A percentile compares a stretch with the other conserved stretches of the same genome.
phyloP scores from a whole-genome alignment of 129 eudicot species.

The Helianthus annuus region HanXRQr2.0-SUNRISE NC_035441.2:183940123-183940622 shows the following conservation, averaged over 20 bases:
- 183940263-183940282: slow-evolving; percentile 72
- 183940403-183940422: slow-evolving; percentile 89
- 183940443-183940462: slow-evolving; percentile 81
- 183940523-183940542: slow-evolving; percentile 97
- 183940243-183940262: slow-evolving; percentile 75
- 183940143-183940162: slow-evolving; percentile 84
- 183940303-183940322: slow-evolving; percentile 30
- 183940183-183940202: slow-evolving; percentile 42
- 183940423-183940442: slow-evolving; percentile 96
- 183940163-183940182: slow-evolving; percentile 56
- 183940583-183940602: slow-evolving; percentile 90
- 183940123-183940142: slow-evolving; percentile 97
- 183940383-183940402: slow-evolving; percentile 94
- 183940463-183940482: slow-evolving; percentile 99
- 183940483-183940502: slow-evolving; percentile 66
- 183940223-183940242: slow-evolving; percentile 70
- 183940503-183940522: slow-evolving; percentile 96
- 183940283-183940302: slow-evolving; percentile 62
- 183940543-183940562: slow-evolving; percentile 67
- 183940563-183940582: slow-evolving; percentile 63
- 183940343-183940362: slow-evolving; percentile 82
- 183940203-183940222: slow-evolving; percentile 49
- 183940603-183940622: slow-evolving; percentile 94
- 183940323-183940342: slow-evolving; percentile 51
- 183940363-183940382: slow-evolving; percentile 78